A percentile compares a stretch with the other conserved stretches of the same genome.
phyloP scores from a whole-genome alignment of 2,329 filamentous ascomycete genomes.

The Diaporthe eres region DNA sequence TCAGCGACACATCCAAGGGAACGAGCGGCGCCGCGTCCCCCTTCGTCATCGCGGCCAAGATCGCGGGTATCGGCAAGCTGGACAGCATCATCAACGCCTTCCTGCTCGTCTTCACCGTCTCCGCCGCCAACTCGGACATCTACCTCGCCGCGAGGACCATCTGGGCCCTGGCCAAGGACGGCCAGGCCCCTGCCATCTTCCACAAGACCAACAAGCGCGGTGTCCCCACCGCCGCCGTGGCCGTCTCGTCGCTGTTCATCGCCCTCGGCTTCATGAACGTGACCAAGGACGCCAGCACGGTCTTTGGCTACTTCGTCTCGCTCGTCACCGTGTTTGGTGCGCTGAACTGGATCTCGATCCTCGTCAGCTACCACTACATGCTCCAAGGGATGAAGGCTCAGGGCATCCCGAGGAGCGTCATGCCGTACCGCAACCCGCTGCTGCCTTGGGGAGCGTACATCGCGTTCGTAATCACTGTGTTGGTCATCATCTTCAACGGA shows the following conservation, averaged over 20 bases:
- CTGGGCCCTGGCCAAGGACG: constrained; percentile 56
- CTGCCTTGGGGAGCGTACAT: constrained; percentile 58
- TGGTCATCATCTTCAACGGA: constrained; percentile 19
- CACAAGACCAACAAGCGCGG: constrained; percentile 53
- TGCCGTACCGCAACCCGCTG: constrained; percentile 56
- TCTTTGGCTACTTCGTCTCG: constrained; percentile 60
- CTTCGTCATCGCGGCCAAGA: constrained; percentile 50
- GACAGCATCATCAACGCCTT: constrained; percentile 73
- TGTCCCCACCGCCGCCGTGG: constrained; percentile 58
- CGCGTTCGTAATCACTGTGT: constrained; percentile 60
- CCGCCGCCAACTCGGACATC: constrained; percentile 74
- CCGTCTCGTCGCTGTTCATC: constrained; percentile 53
- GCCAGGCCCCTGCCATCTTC: constrained; percentile 56
- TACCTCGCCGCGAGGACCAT: constrained; percentile 57
- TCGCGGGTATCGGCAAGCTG: constrained; percentile 63
- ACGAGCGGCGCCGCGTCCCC: constrained; percentile 49
- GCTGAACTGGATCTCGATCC: constrained; percentile 59
- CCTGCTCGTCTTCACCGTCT: constrained; percentile 70
- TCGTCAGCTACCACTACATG: constrained; percentile 57
- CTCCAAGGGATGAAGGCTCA: constrained; percentile 48
- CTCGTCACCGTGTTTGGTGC: constrained; percentile 59
- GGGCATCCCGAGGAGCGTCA: constrained; percentile 48
- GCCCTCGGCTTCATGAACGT: constrained; percentile 58
- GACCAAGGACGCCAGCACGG: constrained; percentile 51
- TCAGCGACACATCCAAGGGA: constrained; percentile 63